Conservation (phyloP, 371 early-diverging fungal genomes). For the Neoconidiobolus thromboides region DNA sequence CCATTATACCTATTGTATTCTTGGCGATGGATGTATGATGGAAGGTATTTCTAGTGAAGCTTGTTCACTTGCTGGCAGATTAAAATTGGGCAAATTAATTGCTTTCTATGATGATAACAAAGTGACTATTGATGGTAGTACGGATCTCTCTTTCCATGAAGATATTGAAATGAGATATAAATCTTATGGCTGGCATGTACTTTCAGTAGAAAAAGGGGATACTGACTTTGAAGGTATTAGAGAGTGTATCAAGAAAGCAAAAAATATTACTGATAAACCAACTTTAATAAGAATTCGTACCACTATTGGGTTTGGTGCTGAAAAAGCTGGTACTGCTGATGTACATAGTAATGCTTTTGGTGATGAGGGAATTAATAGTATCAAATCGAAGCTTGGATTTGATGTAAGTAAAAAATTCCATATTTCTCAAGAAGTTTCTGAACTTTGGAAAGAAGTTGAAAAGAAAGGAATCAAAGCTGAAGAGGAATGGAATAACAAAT, state of each 20-base stretch:
- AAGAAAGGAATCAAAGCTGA: conserved; percentile 35
- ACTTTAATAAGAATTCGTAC: conserved; percentile 69
- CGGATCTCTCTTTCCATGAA: conserved; percentile 81
- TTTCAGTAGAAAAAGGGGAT: conserved; percentile 67
- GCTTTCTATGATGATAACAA: conserved; percentile 95
- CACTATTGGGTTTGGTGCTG: conserved; percentile 73
- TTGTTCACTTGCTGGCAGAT: conserved; percentile 86
- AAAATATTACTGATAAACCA: conserved; percentile 67
- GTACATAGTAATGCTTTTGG: conserved; percentile 82
- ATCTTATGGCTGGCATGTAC: conserved; percentile 87
- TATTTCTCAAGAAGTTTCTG: conserved; percentile 41
- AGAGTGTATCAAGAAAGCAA: conserved; percentile 56
- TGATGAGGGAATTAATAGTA: conserved; percentile 66
- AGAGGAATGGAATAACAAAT: conserved; percentile 50
- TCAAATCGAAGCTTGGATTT: conserved; percentile 76
- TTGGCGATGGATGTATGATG: conserved; percentile 98
- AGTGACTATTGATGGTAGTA: conserved; percentile 88
- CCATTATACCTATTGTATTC: conserved; percentile 71
- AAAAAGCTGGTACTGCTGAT: conserved; percentile 73
- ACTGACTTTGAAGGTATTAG: conserved; percentile 47
- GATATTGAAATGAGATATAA: conserved; percentile 77
- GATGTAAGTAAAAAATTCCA: conserved; percentile 47
- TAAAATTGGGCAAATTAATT: conserved; percentile 87
- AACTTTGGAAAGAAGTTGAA: conserved; percentile 37
- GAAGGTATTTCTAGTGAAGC: conserved; percentile 97